Evolutionary conservation across 768 basidiomycete species (phyloP).

Genomic region (Xerocomus brunneocitrinus): DNA sequence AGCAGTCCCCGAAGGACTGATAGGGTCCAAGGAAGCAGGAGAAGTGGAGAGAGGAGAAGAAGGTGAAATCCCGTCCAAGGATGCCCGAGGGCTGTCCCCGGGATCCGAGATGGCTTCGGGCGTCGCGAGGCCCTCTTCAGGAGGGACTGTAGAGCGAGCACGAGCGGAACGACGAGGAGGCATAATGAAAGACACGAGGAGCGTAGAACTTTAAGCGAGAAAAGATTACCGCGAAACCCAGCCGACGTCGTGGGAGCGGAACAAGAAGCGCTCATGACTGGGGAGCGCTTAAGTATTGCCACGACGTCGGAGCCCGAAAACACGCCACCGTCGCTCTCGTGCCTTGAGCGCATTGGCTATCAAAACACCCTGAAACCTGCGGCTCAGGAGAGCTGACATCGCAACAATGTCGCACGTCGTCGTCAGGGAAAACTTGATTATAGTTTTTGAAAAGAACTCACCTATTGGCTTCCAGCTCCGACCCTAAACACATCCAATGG

Average conservation of each 20-base stretch:
- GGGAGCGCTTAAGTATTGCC: no score
- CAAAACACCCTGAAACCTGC: constrained; percentile 1
- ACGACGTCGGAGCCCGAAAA: no score
- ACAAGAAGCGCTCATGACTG: background rate
- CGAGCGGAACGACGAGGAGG: background rate
- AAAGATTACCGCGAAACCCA: background rate
- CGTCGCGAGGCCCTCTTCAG: background rate
- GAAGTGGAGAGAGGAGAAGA: no score
- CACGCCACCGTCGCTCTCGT: no score
- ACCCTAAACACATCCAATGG: background rate
- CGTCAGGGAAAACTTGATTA: background rate
- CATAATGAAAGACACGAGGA: background rate
- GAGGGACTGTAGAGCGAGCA: background rate
- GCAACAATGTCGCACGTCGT: constrained; percentile 1
- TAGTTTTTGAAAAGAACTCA: background rate
- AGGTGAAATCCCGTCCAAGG: no score
- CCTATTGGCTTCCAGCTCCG: background rate
- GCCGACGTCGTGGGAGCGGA: background rate
- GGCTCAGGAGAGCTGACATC: constrained; percentile 2
- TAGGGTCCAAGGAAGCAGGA: no score
- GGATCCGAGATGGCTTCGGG: no score
- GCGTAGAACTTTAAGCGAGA: background rate
- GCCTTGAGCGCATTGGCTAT: no score
- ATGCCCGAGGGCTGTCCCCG: no score
- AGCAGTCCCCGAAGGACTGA: no score